phyloP scores from a whole-genome alignment of 805 yeast species.

The Millerozyma acaciae region DNA sequence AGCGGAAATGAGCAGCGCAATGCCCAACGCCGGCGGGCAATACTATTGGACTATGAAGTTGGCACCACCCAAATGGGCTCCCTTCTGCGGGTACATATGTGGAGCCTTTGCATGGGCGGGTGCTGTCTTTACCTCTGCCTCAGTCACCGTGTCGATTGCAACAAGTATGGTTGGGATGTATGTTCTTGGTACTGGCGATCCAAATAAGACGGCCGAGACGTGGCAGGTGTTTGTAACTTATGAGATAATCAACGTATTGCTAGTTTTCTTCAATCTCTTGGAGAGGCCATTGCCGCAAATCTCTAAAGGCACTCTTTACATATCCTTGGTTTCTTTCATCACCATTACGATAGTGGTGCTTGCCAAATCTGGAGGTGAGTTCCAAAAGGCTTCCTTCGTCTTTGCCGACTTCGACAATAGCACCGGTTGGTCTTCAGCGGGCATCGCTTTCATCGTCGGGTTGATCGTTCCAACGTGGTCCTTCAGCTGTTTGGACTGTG shows the following conservation, averaged over 20 bases:
- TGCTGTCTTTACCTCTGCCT: constrained; percentile 57
- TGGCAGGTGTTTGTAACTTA: constrained; percentile 56
- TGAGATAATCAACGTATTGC: constrained; percentile 40
- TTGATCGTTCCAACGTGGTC: constrained; percentile 68
- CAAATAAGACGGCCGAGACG: constrained; percentile 36
- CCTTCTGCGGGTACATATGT: constrained; percentile 52
- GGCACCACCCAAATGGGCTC: constrained; percentile 46
- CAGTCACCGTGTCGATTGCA: constrained; percentile 53
- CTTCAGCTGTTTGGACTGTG: constrained; percentile 64
- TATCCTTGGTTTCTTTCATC: constrained; percentile 49
- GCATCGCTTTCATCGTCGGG: constrained; percentile 65
- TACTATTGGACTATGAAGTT: constrained; percentile 55
- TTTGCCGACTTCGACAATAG: constrained; percentile 50
- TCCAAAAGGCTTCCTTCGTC: constrained; percentile 49
- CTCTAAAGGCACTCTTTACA: constrained; percentile 47
- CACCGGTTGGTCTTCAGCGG: constrained; percentile 59
- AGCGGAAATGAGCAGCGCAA: constrained; percentile 50
- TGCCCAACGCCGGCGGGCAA: constrained; percentile 58
- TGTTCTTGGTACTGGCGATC: constrained; percentile 28
- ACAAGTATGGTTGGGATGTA: constrained; percentile 50
- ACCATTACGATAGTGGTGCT: constrained; percentile 52
- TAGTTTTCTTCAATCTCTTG: constrained; percentile 47
- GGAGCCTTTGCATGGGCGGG: constrained; percentile 64
- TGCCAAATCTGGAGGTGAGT: constrained; percentile 50
- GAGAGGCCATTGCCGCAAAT: constrained; percentile 50